Conservation (phyloP, 495 filamentous ascomycete species). For the Aspergillus incahuasiensis region DNA sequence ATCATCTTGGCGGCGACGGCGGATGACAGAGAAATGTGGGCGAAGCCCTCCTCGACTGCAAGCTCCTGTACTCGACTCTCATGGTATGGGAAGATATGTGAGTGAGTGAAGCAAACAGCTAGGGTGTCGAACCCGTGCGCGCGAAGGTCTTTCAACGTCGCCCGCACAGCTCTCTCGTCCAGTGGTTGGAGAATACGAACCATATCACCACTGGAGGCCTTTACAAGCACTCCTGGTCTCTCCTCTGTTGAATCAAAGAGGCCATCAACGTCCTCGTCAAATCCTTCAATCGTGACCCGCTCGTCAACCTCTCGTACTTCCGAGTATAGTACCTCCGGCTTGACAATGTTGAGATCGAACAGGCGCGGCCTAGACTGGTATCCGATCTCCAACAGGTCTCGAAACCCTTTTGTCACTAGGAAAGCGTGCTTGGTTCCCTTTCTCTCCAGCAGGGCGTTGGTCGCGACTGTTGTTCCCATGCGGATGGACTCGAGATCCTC, state of each 20-base stretch:
- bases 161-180: slow-evolving; percentile 18
- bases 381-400: slow-evolving; percentile 75
- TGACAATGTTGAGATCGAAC: slow-evolving; percentile 68
- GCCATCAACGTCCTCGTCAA: slow-evolving; percentile 17
- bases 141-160: slow-evolving; percentile 29
- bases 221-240: slow-evolving; percentile 17
- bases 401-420: slow-evolving; percentile 83
- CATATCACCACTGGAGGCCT: slow-evolving; percentile 36
- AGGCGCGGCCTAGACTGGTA: slow-evolving; percentile 74
- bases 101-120: slow-evolving; percentile 41
- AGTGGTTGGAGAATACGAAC: slow-evolving; percentile 33
- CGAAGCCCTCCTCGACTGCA: slow-evolving; percentile 36
- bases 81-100: slow-evolving; percentile 42
- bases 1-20: slow-evolving; percentile 71
- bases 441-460: slow-evolving; percentile 78
- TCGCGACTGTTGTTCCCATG: slow-evolving; percentile 84
- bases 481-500: slow-evolving; percentile 36
- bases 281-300: slow-evolving; percentile 68
- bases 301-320: slow-evolving; percentile 68
- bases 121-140: slow-evolving; percentile 34
- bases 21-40: slow-evolving; percentile 40
- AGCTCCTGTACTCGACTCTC: slow-evolving; percentile 35
- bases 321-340: slow-evolving; percentile 66
- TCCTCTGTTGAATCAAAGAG: slow-evolving; percentile 44
- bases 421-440: slow-evolving; percentile 86